Percentiles rank a stretch among this genome's conserved stretches.
These are phyloP conservation scores for Verticillium klebahnii DNA, from an alignment of 2,329 filamentous ascomycete genomes.

Conservation along the genomic window DNA sequence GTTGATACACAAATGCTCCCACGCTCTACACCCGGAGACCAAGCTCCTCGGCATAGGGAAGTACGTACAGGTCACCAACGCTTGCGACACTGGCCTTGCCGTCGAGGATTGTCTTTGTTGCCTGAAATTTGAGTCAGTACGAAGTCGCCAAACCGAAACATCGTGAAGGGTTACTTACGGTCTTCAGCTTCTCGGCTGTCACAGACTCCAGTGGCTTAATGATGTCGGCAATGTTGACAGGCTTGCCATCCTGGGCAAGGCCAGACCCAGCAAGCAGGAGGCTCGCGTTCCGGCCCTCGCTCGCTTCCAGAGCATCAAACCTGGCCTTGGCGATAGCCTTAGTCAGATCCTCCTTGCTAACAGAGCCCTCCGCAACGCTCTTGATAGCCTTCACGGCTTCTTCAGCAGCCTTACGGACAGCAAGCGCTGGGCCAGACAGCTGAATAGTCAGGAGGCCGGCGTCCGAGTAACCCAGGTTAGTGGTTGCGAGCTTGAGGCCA, in stretches of 20 bases:
- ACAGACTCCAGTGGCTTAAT: conserved; percentile 77
- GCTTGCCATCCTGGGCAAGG: conserved; percentile 74
- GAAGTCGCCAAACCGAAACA: background rate
- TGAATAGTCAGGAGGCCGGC: conserved; percentile 84
- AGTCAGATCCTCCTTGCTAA: conserved; percentile 79
- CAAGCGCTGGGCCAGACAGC: conserved; percentile 68
- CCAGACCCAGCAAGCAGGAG: conserved; percentile 81
- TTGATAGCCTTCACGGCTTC: conserved; percentile 79
- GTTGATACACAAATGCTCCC: conserved; percentile 34
- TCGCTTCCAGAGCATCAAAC: conserved; percentile 81
- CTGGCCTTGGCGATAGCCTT: conserved; percentile 93
- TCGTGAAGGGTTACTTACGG: conserved; percentile 51
- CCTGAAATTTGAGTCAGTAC: conserved; percentile 44
- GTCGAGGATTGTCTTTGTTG: conserved; percentile 81
- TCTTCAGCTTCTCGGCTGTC: conserved; percentile 77
- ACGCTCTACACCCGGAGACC: conserved; percentile 82
- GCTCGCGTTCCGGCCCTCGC: conserved; percentile 71
- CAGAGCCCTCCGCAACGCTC: conserved; percentile 69
- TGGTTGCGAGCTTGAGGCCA: conserved; percentile 65
- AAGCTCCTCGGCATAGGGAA: conserved; percentile 92
- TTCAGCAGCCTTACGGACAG: conserved; percentile 69
- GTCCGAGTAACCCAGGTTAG: conserved; percentile 86
- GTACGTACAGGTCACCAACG: conserved; percentile 84
- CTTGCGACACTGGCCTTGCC: conserved; percentile 84
- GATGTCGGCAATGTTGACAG: conserved; percentile 77